Evolutionary conservation across 2,329 filamentous ascomycete species (phyloP).

Genomic region (Xylaria sp.): DNA sequence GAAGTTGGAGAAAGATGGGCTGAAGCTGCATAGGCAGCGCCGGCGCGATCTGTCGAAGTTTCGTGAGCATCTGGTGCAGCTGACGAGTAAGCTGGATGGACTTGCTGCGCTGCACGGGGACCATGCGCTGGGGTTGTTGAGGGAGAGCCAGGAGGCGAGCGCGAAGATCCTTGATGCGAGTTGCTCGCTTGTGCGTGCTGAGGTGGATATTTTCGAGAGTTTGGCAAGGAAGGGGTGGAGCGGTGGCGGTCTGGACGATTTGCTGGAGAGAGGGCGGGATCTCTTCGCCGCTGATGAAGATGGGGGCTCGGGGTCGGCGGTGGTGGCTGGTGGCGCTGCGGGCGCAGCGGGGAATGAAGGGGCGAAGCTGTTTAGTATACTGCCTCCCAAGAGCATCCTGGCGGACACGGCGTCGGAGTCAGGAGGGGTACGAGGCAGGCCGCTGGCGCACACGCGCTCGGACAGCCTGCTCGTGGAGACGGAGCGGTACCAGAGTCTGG

Average conservation of each 20-base stretch:
- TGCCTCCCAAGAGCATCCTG: slow-evolving; percentile 72
- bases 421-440: slow-evolving; percentile 42
- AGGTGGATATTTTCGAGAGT: slow-evolving; percentile 76
- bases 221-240: slow-evolving; percentile 75
- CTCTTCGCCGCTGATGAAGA: slow-evolving; percentile 62
- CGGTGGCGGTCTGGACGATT: slow-evolving; percentile 73
- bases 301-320: slow-evolving; percentile 34
- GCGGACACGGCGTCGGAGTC: slow-evolving; percentile 60
- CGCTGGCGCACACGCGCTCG: slow-evolving; percentile 56
- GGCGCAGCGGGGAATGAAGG: slow-evolving; percentile 46
- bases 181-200: slow-evolving; percentile 73
- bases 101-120: slow-evolving; percentile 69
- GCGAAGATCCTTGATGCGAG: slow-evolving; percentile 71
- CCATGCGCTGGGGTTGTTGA: slow-evolving; percentile 68
- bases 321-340: slow-evolving; percentile 41
- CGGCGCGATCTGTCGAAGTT: slow-evolving; percentile 71
- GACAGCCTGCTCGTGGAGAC: slow-evolving; percentile 65
- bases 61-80: slow-evolving; percentile 70
- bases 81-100: slow-evolving; percentile 71
- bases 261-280: slow-evolving; percentile 72
- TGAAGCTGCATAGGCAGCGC: slow-evolving; percentile 70
- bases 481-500: slow-evolving; percentile 68
- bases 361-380: slow-evolving; percentile 71
- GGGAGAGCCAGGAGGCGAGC: slow-evolving; percentile 74
- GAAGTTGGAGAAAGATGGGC: slow-evolving; percentile 71